Conservation (phyloP, 2,329 filamentous ascomycete species). For the Hypoxylon sp. region DNA sequence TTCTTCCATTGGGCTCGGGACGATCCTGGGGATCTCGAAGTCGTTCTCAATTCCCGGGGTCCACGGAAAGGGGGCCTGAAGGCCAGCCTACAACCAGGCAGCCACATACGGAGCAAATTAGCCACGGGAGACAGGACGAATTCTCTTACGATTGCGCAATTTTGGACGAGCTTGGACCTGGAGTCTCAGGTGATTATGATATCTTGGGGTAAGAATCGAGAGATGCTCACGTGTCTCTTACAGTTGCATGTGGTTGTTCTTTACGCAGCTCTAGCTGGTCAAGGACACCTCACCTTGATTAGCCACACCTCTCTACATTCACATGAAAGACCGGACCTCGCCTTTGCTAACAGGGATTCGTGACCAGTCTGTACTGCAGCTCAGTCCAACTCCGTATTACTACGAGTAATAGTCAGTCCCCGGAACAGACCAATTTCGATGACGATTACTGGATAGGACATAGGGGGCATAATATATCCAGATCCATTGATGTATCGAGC, state of each 20-base stretch:
- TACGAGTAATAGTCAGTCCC: neutral
- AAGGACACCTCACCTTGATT: neutral
- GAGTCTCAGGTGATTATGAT: neutral
- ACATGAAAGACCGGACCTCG: neutral
- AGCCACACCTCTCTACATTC: neutral
- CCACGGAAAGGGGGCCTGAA: neutral
- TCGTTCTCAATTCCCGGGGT: neutral
- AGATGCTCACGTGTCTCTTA: neutral
- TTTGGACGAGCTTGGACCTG: neutral
- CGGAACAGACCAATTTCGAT: neutral
- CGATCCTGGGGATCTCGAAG: neutral
- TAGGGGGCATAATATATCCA: neutral
- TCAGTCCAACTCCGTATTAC: no score
- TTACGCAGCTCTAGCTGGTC: no score
- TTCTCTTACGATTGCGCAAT: neutral
- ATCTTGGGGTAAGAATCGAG: neutral
- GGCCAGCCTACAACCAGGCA: constrained; percentile 9
- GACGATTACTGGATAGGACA: neutral
- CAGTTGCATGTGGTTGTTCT: neutral
- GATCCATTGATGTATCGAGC: neutral
- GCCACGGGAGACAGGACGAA: neutral
- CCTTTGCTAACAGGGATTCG: neutral
- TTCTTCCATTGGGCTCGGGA: neutral
- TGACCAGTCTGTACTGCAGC: neutral
- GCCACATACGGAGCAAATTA: neutral